Evolutionary conservation across 2,329 filamentous ascomycete species (phyloP).

Genomic region (Monosporascus sp.): DNA sequence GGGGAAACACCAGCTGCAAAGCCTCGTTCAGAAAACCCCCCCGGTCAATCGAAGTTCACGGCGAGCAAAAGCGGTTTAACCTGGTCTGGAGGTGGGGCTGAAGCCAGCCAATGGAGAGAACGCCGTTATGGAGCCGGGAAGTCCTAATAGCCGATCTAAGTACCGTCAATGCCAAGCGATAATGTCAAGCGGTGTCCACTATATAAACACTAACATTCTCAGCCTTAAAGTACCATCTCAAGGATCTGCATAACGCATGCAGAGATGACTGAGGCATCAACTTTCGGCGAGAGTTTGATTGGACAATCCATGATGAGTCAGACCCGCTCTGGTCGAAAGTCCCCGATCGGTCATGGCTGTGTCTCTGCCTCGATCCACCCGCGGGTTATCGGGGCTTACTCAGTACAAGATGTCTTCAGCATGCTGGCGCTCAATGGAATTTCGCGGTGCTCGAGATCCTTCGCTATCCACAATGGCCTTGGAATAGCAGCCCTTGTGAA

Average conservation of each 20-base stretch:
- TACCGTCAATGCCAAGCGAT: background rate
- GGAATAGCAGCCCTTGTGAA: no score
- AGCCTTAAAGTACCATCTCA: background rate
- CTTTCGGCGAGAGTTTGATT: slow-evolving; percentile 4
- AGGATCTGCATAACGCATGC: background rate
- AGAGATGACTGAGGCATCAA: slow-evolving; percentile 1
- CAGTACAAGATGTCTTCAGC: no score
- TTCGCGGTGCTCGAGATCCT: no score
- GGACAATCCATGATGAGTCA: slow-evolving; percentile 1
- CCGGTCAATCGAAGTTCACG: background rate
- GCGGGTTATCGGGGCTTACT: no score
- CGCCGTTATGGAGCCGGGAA: background rate
- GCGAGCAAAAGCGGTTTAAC: background rate
- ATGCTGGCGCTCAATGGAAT: no score
- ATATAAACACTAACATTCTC: background rate
- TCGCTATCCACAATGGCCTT: no score
- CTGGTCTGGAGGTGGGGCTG: background rate
- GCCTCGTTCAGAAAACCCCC: slow-evolving; percentile 12
- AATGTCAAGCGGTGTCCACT: no score
- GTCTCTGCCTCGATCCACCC: no score
- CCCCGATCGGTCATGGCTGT: background rate
- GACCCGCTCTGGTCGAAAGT: background rate
- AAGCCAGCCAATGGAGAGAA: background rate
- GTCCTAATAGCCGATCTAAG: background rate
- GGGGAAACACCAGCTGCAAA: slow-evolving; percentile 18